Conservation (phyloP, 306 rosid genomes). For the Vigna nakashimae region DNA sequence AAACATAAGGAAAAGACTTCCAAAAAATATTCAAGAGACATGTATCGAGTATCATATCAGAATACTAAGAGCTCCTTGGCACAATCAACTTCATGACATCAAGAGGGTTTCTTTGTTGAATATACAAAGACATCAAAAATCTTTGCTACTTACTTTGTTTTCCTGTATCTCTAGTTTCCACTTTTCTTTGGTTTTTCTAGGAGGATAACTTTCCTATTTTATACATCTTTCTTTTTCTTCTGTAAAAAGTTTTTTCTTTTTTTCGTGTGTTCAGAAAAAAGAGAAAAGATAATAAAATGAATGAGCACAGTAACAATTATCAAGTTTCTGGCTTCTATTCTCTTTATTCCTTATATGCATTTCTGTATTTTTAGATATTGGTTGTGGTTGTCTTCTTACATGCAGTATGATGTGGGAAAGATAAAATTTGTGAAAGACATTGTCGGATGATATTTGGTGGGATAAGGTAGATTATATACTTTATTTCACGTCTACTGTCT, state of each 20-base stretch:
- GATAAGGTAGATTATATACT: no score
- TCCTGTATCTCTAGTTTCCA: slow-evolving; percentile 5
- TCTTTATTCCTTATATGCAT: no score
- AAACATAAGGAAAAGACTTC: neutral
- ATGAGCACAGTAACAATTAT: neutral
- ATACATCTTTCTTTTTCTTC: neutral
- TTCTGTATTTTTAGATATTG: no score
- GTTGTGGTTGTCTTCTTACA: no score
- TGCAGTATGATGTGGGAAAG: no score
- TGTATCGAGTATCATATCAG: slow-evolving; percentile 9
- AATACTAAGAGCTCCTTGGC: slow-evolving; percentile 17
- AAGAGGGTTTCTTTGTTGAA: neutral
- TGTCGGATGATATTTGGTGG: no score
- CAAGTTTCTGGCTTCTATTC: neutral
- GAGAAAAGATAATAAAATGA: slow-evolving; percentile 13
- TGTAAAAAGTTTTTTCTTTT: neutral
- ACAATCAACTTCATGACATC: slow-evolving; percentile 15
- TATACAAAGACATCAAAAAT: neutral
- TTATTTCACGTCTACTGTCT: no score
- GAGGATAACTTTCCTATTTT: slow-evolving; percentile 12
- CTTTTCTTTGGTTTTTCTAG: neutral
- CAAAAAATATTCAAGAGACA: neutral
- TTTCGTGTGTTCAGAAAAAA: neutral
- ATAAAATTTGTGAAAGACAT: no score
- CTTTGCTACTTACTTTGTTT: slow-evolving; percentile 7